A percentile compares a stretch with the other conserved stretches of the same genome.
These are phyloP conservation scores for Daedalea quercina DNA, from an alignment of 768 basidiomycete species.

Conservation along the genomic window DNA sequence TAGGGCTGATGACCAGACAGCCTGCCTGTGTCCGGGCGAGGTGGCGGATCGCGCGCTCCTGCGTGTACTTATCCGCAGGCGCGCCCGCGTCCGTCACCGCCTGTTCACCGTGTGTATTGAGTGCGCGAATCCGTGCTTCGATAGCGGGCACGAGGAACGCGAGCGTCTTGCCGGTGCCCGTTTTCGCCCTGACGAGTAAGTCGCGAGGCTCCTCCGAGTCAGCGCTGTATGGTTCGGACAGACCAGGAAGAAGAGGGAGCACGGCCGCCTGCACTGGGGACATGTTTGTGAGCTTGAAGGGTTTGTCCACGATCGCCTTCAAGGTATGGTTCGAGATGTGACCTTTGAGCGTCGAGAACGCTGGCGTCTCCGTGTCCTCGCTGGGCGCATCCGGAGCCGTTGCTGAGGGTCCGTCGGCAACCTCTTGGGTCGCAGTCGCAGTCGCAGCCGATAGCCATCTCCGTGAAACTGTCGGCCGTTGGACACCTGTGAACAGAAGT, in stretches of 20 bases:
- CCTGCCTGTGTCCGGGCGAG: constrained; percentile 52
- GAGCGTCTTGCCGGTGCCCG: constrained; percentile 86
- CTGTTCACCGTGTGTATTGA: constrained; percentile 39
- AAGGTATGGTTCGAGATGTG: constrained; percentile 31
- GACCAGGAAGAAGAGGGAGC: constrained; percentile 62
- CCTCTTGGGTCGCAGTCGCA: background rate
- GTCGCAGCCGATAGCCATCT: background rate
- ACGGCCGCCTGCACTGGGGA: constrained; percentile 80
- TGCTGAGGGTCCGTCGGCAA: background rate
- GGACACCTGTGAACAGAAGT: too few species aligned
- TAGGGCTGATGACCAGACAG: constrained; percentile 79
- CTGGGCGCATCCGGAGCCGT: background rate
- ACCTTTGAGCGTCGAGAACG: constrained; percentile 33
- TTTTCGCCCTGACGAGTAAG: constrained; percentile 80
- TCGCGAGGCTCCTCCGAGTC: constrained; percentile 42
- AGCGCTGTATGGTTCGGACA: constrained; percentile 47
- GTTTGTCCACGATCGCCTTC: constrained; percentile 52
- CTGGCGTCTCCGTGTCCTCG: constrained; percentile 9
- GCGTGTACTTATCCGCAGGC: constrained; percentile 23
- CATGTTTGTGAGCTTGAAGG: constrained; percentile 69
- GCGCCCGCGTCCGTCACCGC: constrained; percentile 38
- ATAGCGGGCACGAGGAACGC: constrained; percentile 86
- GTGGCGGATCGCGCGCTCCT: constrained; percentile 23
- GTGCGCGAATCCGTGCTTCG: constrained; percentile 59
- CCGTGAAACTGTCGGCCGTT: too few species aligned